Evolutionary conservation across 768 basidiomycete genomes (phyloP), one percentile per base, ranked within the genome.

Genomic region (Lepiota venenata): DNA sequence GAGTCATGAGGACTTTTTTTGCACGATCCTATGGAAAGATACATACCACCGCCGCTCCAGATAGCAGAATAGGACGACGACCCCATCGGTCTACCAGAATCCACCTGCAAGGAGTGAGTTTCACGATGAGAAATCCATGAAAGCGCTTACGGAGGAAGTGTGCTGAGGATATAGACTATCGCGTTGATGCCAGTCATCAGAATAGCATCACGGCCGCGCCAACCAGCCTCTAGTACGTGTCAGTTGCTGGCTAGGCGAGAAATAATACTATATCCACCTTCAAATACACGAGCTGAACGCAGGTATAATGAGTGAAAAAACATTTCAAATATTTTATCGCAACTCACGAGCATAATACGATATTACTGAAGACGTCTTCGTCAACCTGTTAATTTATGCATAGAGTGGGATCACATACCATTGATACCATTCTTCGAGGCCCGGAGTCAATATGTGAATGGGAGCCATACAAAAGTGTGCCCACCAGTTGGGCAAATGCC

Each of bases 121-220:
- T 50, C 46, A 39, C 29, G 27, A 21, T 16, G 9, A n/a, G 4
- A 50, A 25, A 2, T 2, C 47, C 8, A 38, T 3, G 16, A 44
- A 65, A 32, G 32, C 32, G 8, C 85, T 54, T 57, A 91, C 85
- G 91, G 86, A 2, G 89, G 88, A 36, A 93, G 65, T 3, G 90
- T 88, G 60, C 83, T 85, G 3, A 85, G 69, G 20, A 88, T 58
- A 58, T 91, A 90, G 55, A 91, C 83, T 44, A 88, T 76, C 1
- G 86, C 80, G 60, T 94, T 95, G 65, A 94, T 85, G 1, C 93
- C 93, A 5, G 92, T 91, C 93, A 95, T 95, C 15, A 95, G 75
- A 56, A 95, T 81, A 14, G 93, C 93, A 62, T 93, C 83, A 32
- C 93, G 80, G 9, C 93, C 93, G 38, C 91, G 74, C 91, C 92